Base-by-base conservation (phyloP, 2,329 filamentous ascomycete genomes). In the Alternaria brassicicola region DNA sequence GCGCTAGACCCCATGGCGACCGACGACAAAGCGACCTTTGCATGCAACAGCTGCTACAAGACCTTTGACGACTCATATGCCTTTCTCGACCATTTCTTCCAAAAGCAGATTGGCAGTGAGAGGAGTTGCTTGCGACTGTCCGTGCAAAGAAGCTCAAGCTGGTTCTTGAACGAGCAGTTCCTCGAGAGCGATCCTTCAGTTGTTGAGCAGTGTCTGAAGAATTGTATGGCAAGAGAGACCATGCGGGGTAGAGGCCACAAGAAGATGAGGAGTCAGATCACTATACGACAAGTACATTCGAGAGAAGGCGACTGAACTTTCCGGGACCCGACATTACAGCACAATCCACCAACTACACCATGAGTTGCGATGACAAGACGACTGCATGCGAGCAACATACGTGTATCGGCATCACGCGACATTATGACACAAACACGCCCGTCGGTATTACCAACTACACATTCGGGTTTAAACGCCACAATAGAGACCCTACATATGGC, bases 41-140 rank as follows among this genome's bases (percentile, higher is more conserved):
- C 74, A 1, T 76, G 74, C 54, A 70, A 65, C 13, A 70, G 72
- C 57, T 76, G 74, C 56, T 74, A 76, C 65, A 76, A 76, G 51
- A 69, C 62, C 1, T 75, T 76, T 17, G 63, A 70, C 23, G 72
- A 75, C 30, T 74, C 72, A 10, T 76, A 76, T 55, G 72, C 69
- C 15, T 76, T 75, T 56, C 65, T 76, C 3, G 74, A 76, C 25
- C 74, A 76, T 38, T 57, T 70, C 3, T 76, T 74, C 49, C 74
- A 76, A 55, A 74, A 71, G 51, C 69, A 75, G 35, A 71, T 71
- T 35, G 70, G 72, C 5, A 74, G 70, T 42, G 72, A 74, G 8
- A 49, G 64, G 8, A 75, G 71, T 45, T 76, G 74, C 49, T 54
- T 71, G 43, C 63, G 64, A 25, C 30, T 55, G 21, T 59, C 56